Evolutionary conservation across 768 basidiomycete species (phyloP), one percentile per base, ranked within the genome.

Genomic region (Glaciozyma antarctica): DNA sequence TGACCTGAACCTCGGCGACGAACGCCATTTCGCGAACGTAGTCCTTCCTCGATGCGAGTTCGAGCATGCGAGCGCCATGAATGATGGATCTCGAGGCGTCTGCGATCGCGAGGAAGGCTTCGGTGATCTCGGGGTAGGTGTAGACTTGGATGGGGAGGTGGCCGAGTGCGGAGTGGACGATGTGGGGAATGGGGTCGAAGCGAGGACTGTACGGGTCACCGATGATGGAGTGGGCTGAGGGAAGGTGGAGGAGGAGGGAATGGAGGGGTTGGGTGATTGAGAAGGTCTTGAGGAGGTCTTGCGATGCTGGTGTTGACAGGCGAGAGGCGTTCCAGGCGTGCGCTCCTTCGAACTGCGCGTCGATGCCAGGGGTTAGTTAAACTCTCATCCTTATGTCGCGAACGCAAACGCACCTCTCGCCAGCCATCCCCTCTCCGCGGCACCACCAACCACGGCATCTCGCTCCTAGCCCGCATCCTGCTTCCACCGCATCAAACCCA

Each of bases 101-200:
- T 60, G 61, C 63, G 54, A 67, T 48, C 13, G 65, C 49, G 60
- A 70, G 57, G 58, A 70, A 67, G 12, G 69, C 52, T 32, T 70
- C 69, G 58, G 34, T 57, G 47, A 64, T 60, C n/a, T 44, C 54
- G 2, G 69, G 32, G 9, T 60, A 56, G n/a, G 65, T 61, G 58
- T 67, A 64, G 43, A 71, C 57, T 24, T 55, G 59, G 57, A 73
- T 47, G 9, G 72, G 72, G 43, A 71, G 65, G 61, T 73, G 66
- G 5, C 63, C 70, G 47, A 73, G 70, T 2, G 72, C 72, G 9
- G 67, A 66, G 9, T 71, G 67, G 45, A 73, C 68, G 34, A 73
- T 53, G 62, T 67, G 64, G 5, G 70, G 67, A 41, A 71, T 59
- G 24, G 67, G 65, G 53, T 66, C 64, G 55, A 64, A 66, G 10